Base-by-base conservation (phyloP, 306 rosid species). In the Vigna trinervia region DNA sequence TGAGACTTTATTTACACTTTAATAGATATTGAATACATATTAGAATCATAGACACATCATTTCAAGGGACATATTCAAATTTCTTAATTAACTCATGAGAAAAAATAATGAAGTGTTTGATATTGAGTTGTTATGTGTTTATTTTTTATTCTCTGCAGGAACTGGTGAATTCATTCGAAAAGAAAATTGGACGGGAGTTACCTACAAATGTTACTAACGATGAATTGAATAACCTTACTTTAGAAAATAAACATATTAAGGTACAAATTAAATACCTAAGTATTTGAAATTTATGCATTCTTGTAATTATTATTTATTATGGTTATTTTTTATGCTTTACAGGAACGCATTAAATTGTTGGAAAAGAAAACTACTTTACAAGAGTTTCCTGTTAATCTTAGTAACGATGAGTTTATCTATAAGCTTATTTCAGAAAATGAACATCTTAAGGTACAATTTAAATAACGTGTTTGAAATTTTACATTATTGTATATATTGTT, bases 221-320 rank as follows among this genome's bases (percentile, higher is more conserved):
- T 75, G 95, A 85, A 62, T 39, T 84, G 77, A 81, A 36, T 67
- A 84, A 82, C 58, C 88, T 92, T 78, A 60, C 84, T 26, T 68
- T 91, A 53, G 96, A 90, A 86, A 92, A 90, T 78, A 89, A 89
- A 71, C 82, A 82, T 70, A 90, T 89, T 70, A 87, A 90, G 96
- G 96, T 90, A 78, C 22, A 61, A 56, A 48, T 74, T 39, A 20
- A 19, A 56, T 38, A 51, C 36, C 5, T 17, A 30, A 75, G 59
- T 65, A 43, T 62, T 65, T 39, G 23, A 71, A 51, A 51, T 30
- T 20, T 17, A n/a, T 52, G 58, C 19, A 41, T 8, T 8, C 3
- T 51, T 3, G 1, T n/a, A 6, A 8, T 6, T 51, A 23, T 11
- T 56, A 17, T 38, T 32, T 34, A 5, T 1, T 39, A 39, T 20